A percentile compares a stretch with the other conserved stretches of the same genome.
These are phyloP conservation scores for Suillus subluteus DNA, from an alignment of 768 basidiomycete species.

Conservation along the genomic window DNA sequence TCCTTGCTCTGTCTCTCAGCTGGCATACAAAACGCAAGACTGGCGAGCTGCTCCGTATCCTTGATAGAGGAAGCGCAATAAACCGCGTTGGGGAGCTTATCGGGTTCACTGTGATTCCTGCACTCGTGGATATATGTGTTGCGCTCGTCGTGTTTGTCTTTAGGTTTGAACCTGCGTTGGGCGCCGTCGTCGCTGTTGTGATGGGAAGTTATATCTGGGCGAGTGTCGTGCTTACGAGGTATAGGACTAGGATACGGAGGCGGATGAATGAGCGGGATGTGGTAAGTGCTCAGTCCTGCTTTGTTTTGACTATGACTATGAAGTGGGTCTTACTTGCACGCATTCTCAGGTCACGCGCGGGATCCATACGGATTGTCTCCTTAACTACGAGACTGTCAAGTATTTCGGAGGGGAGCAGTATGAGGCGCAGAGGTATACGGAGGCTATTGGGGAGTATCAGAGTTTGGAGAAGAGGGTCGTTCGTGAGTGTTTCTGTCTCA, in stretches of 20 bases:
- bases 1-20: slow-evolving; percentile 83
- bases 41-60: slow-evolving; percentile 59
- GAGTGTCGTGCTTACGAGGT: slow-evolving; percentile 63
- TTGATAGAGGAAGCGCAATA: slow-evolving; percentile 85
- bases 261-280: slow-evolving; percentile 83
- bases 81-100: slow-evolving; percentile 82
- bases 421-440: slow-evolving; percentile 70
- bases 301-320: background rate
- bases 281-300: slow-evolving; percentile 21
- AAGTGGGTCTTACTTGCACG: background rate
- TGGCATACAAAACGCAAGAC: slow-evolving; percentile 86
- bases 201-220: slow-evolving; percentile 64
- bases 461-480: slow-evolving; percentile 73
- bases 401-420: slow-evolving; percentile 88
- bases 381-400: slow-evolving; percentile 87
- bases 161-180: slow-evolving; percentile 67
- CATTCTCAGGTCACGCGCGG: slow-evolving; percentile 65
- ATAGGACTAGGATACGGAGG: slow-evolving; percentile 74
- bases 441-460: slow-evolving; percentile 78
- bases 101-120: slow-evolving; percentile 84
- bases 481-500: slow-evolving; percentile 43
- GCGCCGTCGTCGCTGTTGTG: slow-evolving; percentile 68
- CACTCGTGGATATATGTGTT: slow-evolving; percentile 76
- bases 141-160: slow-evolving; percentile 70
- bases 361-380: slow-evolving; percentile 80